Base-by-base conservation (phyloP, 176 grass and related monocot genomes). In the Miscanthus lutarioriparius region DNA sequence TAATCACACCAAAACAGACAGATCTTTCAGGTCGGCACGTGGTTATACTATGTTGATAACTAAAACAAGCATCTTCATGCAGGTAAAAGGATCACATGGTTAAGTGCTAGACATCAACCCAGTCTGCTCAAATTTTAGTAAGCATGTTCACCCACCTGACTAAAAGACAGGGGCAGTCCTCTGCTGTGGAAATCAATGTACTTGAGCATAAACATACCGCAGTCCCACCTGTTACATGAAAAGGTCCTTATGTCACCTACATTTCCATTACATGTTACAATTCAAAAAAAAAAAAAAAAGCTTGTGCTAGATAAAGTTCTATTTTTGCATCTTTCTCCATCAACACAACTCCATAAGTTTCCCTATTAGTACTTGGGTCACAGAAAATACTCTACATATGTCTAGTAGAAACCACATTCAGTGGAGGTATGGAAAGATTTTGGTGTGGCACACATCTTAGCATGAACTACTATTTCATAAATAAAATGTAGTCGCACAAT, bases 141-240 rank as follows among this genome's bases (percentile, higher is more conserved):
- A 17, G 19, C 41, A 74, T 30, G 76, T 78, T 71, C 76, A 86
- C 82, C 78, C 68, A 96, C 91, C 91, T 96, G 91, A 56, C 80
- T 68, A 68, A 96, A 96, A 80, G 67, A 88, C 26, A 97, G 30
- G n/a, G 32, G 53, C 67, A 85, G 45, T 74, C 89, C 94, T 86
- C 92, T 90, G 82, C 92, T 94, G 67, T 85, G 79, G 80, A 94
- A 97, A 74, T 97, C 94, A 76, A 89, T 89, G 80, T 97, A 97
- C 83, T 97, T 97, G 40, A 97, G 92, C 94, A 97, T 97, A 86
- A 97, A 97, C 90, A 97, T 90, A 78, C 94, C 94, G 58, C 94
- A 96, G 79, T 96, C 94, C 80, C 78, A 93, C 83, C 94, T 96
- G 86, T 71, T 84, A 77, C 67, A 43, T 30, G 6, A 66, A 67